Conservation (phyloP, 306 rosid species). For the Sicyos edulis region DNA sequence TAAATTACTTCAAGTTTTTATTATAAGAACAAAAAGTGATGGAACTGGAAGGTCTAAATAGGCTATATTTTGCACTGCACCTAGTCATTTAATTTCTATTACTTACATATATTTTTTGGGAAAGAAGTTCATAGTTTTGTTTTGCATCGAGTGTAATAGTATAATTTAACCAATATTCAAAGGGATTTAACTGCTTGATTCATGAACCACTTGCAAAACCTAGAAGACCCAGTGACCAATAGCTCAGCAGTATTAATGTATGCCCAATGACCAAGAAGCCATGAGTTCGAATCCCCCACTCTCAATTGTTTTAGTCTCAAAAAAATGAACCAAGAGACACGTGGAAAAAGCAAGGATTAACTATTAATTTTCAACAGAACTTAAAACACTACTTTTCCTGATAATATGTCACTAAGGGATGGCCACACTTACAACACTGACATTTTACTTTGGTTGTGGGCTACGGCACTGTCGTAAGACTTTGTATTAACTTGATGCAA, state of each 20-base stretch:
- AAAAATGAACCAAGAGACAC: background rate
- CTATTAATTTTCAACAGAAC: background rate
- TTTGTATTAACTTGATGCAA: no score
- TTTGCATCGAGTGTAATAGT: background rate
- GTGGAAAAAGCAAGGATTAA: background rate
- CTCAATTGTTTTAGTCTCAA: no score
- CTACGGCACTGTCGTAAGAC: background rate
- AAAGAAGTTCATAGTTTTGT: conserved; percentile 4
- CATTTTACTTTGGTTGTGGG: background rate
- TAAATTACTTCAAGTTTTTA: no score
- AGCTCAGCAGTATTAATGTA: no score
- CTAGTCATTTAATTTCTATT: background rate
- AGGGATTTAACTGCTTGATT: background rate
- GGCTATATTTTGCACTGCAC: background rate
- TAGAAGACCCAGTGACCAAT: no score
- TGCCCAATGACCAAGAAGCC: no score
- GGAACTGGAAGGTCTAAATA: background rate
- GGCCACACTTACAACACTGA: background rate
- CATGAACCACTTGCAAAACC: background rate
- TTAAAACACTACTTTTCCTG: background rate
- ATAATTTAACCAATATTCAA: background rate
- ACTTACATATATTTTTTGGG: background rate
- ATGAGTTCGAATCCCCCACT: no score
- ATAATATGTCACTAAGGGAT: background rate
- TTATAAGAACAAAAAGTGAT: background rate